Percentiles rank a stretch among this genome's conserved stretches.
Evolutionary conservation across 495 filamentous ascomycete genomes (phyloP).

Genomic region (Penicillium alfredii): DNA sequence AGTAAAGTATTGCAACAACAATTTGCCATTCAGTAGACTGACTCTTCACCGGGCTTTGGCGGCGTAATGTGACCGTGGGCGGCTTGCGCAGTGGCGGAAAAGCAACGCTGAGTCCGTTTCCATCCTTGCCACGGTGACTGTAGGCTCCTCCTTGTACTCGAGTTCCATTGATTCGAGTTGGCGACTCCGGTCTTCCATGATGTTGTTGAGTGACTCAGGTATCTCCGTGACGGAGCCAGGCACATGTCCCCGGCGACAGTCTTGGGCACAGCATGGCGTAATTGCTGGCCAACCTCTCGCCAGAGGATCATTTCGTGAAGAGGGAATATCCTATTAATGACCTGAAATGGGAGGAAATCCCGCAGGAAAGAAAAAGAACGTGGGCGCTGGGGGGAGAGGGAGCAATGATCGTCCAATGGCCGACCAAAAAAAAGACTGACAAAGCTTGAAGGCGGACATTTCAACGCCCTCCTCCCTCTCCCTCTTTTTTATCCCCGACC

Average conservation of each 20-base stretch:
- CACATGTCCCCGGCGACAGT: constrained; percentile 23
- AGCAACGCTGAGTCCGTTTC: constrained; percentile 43
- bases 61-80: constrained; percentile 74
- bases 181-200: constrained; percentile 17
- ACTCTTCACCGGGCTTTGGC: constrained; percentile 95
- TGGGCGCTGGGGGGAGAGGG: constrained; percentile 8
- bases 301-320: constrained; percentile 32
- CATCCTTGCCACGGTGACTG: constrained; percentile 20
- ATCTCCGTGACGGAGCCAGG: constrained; percentile 30
- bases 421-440: constrained; percentile 23
- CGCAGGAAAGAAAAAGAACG: constrained; percentile 7
- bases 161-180: constrained; percentile 10
- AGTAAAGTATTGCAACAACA: too few relatives aligned
- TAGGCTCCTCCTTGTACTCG: constrained; percentile 4
- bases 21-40: too few relatives aligned
- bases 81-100: constrained; percentile 56
- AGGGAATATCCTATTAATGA: too few relatives aligned
- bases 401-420: constrained; percentile 22
- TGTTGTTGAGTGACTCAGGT: constrained; percentile 23
- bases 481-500: constrained; percentile 14
- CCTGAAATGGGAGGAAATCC: too few relatives aligned
- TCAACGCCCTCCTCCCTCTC: constrained; percentile 13
- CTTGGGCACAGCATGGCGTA: constrained; percentile 31
- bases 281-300: constrained; percentile 31
- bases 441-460: constrained; percentile 23